Conservation (phyloP, 441 rosid species). For the Rhodomyrtus psidioides region DNA sequence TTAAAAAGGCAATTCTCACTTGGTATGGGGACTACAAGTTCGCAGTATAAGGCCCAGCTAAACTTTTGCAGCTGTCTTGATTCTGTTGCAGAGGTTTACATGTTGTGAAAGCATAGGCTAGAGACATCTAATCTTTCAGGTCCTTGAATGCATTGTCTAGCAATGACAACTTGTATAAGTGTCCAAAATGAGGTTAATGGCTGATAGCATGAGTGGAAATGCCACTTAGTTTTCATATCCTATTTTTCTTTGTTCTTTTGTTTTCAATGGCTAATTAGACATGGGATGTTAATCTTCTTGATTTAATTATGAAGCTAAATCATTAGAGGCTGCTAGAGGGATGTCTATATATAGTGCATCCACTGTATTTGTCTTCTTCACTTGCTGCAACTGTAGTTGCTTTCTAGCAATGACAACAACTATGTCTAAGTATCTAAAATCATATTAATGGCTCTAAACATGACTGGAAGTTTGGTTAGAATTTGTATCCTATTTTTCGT, state of each 20-base stretch:
- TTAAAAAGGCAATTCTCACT: constrained; percentile 47
- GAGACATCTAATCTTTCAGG: neutral
- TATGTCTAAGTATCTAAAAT: no score
- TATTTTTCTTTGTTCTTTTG: neutral
- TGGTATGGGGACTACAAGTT: constrained; percentile 50
- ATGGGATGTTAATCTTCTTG: neutral
- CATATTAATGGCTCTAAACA: no score
- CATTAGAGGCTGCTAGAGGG: no score
- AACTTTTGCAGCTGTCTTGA: neutral
- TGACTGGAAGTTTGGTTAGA: no score
- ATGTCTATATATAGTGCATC: neutral
- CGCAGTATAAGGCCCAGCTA: constrained; percentile 35
- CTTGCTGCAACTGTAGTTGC: neutral
- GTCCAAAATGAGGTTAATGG: neutral
- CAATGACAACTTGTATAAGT: neutral
- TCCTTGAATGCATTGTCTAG: neutral
- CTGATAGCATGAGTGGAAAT: neutral
- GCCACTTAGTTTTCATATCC: neutral
- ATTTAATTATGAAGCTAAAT: neutral
- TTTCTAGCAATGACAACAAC: no score
- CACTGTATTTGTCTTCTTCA: neutral
- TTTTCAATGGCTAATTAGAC: neutral
- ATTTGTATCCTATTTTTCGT: no score
- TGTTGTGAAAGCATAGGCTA: neutral
- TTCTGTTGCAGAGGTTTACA: neutral